Conservation (phyloP, 2,329 filamentous ascomycete species). For the Arthroderma uncinatum region DNA sequence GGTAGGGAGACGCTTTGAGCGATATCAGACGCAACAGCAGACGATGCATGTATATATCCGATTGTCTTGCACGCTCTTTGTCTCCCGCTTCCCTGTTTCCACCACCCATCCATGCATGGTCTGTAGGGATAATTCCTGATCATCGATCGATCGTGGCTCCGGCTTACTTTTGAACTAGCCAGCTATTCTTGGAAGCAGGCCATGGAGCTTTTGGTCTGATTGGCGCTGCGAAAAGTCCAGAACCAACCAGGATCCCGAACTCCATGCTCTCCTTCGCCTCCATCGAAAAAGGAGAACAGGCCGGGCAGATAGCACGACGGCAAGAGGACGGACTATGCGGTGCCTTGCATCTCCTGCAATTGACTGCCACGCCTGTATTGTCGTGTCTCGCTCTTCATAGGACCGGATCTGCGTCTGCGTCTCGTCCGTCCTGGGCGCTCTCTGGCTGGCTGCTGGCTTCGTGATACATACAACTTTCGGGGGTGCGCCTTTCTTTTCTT, state of each 20-base stretch:
- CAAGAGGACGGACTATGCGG: neutral
- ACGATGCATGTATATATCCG: neutral
- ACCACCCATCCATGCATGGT: neutral
- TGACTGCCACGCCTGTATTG: neutral
- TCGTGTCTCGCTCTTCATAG: neutral
- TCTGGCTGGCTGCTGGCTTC: neutral
- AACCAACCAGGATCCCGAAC: neutral
- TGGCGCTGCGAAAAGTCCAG: neutral
- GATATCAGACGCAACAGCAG: neutral
- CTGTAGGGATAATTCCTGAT: neutral
- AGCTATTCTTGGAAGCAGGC: constrained; percentile 4
- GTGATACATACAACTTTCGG: neutral
- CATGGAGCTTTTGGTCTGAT: neutral
- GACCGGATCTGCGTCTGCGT: neutral
- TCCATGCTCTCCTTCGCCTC: neutral
- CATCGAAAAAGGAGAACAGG: neutral
- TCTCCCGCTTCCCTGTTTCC: neutral
- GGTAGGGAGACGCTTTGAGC: no score
- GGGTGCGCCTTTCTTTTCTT: neutral
- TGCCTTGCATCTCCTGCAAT: neutral
- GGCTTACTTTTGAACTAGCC: neutral
- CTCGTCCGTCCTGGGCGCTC: neutral
- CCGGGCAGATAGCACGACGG: neutral
- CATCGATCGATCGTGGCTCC: neutral
- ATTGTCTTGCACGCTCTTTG: neutral